phyloP scores from a whole-genome alignment of 108 stramenopile genomes.

The Poteriospumella lacustris region DNA sequence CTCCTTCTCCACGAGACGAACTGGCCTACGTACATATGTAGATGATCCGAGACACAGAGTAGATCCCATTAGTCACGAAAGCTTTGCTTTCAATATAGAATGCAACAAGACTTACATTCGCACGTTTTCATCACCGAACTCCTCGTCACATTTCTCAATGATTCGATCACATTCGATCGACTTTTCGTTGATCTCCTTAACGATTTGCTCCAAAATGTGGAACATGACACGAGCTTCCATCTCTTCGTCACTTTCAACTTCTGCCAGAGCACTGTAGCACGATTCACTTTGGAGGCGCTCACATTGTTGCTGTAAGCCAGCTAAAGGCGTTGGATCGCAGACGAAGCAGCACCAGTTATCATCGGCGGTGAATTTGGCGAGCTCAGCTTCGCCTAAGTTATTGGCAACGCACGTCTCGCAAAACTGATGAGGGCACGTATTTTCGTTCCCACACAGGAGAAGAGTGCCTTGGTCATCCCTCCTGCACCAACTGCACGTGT shows the following conservation, averaged over 20 bases:
- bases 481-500: neutral
- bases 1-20: neutral
- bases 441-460: neutral
- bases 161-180: neutral
- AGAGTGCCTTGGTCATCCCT: neutral
- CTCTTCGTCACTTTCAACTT: neutral
- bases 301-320: neutral
- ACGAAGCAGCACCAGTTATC: neutral
- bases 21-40: neutral
- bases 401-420: neutral
- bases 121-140: neutral
- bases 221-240: neutral
- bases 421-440: neutral
- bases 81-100: neutral
- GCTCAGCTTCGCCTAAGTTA: neutral
- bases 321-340: neutral
- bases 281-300: neutral
- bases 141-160: too few relatives aligned
- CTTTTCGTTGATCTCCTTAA: neutral
- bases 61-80: neutral
- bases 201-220: neutral
- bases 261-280: neutral
- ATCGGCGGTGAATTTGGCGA: neutral
- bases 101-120: neutral
- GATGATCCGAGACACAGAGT: neutral